Base-by-base conservation (phyloP, 2,329 filamentous ascomycete species). In the Pyrenophora teres region DNA sequence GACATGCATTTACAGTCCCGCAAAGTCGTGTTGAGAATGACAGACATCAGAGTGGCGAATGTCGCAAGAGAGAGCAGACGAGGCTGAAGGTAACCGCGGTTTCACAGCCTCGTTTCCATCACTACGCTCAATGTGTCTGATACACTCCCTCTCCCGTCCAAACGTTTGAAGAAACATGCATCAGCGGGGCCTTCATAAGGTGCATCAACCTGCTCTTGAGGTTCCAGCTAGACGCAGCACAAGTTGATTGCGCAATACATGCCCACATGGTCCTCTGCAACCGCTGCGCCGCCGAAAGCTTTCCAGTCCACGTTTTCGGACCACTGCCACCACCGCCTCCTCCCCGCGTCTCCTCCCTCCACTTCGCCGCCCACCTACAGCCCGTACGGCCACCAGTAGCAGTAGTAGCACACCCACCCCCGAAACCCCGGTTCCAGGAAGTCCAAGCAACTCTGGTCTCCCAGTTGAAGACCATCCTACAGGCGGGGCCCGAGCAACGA, bases 241-340 rank as follows among this genome's bases (percentile, higher is more conserved):
- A 6, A 23, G 13, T 10, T 10, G 25, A 42, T 44, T 52, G 44
- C 44, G 47, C 19, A 35, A 48, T 16, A 48, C 2, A 10, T 30
- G n/a, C 33, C 15, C 7, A 53, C 5, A 53, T 53, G 50, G 50
- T 53, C 36, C 50, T 53, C 23, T 53, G 50, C 40, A 41, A 53
- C 13, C 37, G 32, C 31, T 53, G 50, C 40, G 41, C 40, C 23
- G 50, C 46, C 27, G 46, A 44, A 38, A 31, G 45, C 27, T 23
- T n/a, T 15, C 40, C 10, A 40, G 32, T 40, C 36, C 36, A 27
- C 25, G 25, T 45, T 23, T 12, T n/a, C n/a, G 40, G 36, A 40
- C 50, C 46, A 16, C 39, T 15, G 6, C 27, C 27, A 30, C 27
- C 27, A 30, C 27, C 27, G 10, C 27, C 27, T 12, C 27, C 27